A percentile compares a stretch with the other conserved stretches of the same genome.
phyloP scores from a whole-genome alignment of 2,329 filamentous ascomycete species.

The Pleoardoris graminearum region DNA sequence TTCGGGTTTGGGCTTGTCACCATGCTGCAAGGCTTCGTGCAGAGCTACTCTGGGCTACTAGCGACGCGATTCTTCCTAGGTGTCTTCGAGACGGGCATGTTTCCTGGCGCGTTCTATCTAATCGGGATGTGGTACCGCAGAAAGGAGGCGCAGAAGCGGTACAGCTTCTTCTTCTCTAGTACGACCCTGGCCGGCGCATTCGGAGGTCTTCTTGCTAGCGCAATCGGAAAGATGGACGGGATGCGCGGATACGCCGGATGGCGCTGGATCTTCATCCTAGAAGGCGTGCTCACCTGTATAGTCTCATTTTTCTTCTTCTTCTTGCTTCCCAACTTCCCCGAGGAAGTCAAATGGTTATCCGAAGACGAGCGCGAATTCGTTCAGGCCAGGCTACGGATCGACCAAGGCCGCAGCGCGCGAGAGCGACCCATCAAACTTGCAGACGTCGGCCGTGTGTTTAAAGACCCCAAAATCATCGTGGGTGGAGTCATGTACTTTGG shows the following conservation, averaged over 20 bases:
- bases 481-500: conserved; percentile 59
- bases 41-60: conserved; percentile 76
- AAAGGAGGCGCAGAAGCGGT: conserved; percentile 85
- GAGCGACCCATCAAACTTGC: conserved; percentile 49
- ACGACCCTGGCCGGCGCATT: conserved; percentile 82
- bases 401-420: conserved; percentile 53
- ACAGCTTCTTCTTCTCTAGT: conserved; percentile 89
- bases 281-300: conserved; percentile 49
- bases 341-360: conserved; percentile 54
- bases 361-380: conserved; percentile 53
- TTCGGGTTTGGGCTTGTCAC: conserved; percentile 77
- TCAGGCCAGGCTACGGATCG: conserved; percentile 50
- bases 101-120: conserved; percentile 64
- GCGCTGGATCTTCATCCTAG: conserved; percentile 74
- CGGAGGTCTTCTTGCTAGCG: conserved; percentile 80
- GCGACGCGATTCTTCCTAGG: conserved; percentile 83
- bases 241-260: conserved; percentile 70
- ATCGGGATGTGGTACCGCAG: conserved; percentile 91
- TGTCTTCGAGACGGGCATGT: conserved; percentile 58
- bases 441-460: conserved; percentile 53
- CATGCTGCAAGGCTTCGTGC: conserved; percentile 74
- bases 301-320: conserved; percentile 54
- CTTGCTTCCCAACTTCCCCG: conserved; percentile 54
- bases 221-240: conserved; percentile 85
- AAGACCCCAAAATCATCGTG: conserved; percentile 53